These are phyloP conservation scores for Phytophthora sp. DNA, from an alignment of 352 stramenopile species.

Conservation along the genomic window DNA sequence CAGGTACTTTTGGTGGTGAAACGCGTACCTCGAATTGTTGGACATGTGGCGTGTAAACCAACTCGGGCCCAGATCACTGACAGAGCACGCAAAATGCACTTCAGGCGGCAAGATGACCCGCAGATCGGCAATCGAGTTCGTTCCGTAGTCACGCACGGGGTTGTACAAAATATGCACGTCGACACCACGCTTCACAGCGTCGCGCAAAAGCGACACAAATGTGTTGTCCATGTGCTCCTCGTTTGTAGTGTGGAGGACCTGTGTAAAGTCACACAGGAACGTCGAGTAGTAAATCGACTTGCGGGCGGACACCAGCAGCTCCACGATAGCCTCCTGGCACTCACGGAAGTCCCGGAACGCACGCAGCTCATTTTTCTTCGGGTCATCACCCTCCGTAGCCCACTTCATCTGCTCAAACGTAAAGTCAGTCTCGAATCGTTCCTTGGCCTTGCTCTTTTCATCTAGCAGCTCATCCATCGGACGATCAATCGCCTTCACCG, in stretches of 20 bases:
- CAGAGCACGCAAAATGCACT: conserved; percentile 61
- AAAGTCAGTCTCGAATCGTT: conserved; percentile 49
- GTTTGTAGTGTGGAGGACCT: conserved; percentile 43
- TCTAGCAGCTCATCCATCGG: conserved; percentile 35
- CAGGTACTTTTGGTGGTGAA: conserved; percentile 87
- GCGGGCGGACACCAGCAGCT: conserved; percentile 55
- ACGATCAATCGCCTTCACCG: conserved; percentile 28
- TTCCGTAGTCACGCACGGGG: conserved; percentile 75
- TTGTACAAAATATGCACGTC: conserved; percentile 80
- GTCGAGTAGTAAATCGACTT: conserved; percentile 82
- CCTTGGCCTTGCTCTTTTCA: conserved; percentile 15
- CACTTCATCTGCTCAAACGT: conserved; percentile 71
- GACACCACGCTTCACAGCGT: conserved; percentile 65
- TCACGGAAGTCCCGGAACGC: conserved; percentile 66
- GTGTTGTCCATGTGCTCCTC: conserved; percentile 44
- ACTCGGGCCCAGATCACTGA: conserved; percentile 70
- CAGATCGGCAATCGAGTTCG: conserved; percentile 55
- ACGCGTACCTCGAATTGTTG: conserved; percentile 85
- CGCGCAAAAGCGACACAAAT: conserved; percentile 66
- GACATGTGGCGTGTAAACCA: conserved; percentile 56
- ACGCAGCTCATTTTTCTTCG: conserved; percentile 28
- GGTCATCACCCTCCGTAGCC: conserved; percentile 33
- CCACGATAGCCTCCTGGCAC: conserved; percentile 67
- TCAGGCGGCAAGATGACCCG: conserved; percentile 48
- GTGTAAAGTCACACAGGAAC: conserved; percentile 80